Base-by-base conservation (phyloP, 371 early-diverging fungal species). In the Mucor saturninus region DNA sequence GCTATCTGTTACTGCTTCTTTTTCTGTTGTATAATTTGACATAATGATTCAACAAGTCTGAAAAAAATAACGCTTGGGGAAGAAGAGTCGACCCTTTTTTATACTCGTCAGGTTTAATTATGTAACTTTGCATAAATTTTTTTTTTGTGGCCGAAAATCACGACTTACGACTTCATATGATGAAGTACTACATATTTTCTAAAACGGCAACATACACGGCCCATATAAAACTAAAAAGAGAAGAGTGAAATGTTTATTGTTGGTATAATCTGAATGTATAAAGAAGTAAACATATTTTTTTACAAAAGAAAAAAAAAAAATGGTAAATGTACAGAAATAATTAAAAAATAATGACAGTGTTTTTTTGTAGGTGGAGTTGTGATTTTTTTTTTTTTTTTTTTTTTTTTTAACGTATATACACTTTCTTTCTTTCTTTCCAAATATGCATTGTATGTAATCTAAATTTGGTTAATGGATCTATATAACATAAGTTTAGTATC, bases 381-480 rank as follows among this genome's bases (percentile, higher is more conserved):
- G n/a, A 21, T 48, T 48, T 21, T 48, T 48, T 21, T 48, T 28
- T 21, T 21, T 48, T 48, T 21, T 48, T 28, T 21, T 39, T 38
- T 54, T 39, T 35, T 38, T 30, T 28, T 30, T 50, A 6, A 35
- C 35, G 35, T 35, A 35, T 35, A 6, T 35, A 35, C 35, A 35
- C 35, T 35, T 35, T 6, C 8, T 35, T 35, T 35, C 4, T 49
- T 50, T 50, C 30, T 30, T 50, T 31, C 21, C 21, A n/a, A 46
- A 46, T 46, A 28, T 50, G 50, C 10, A 21, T 45, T 37, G 14
- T 37, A 46, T 50, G 30, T 31, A 31, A 37, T 29, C 49, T 80
- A 80, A 28, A 64, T 75, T 73, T 80, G 80, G 52, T 80, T 77
- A 46, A 80, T 80, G 28, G 80, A 80, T 66, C 79, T 79, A 59